These are phyloP conservation scores for Dictyostelium firmibasis DNA, from an alignment of 78 protist genomes.

Conservation along the genomic window DNA sequence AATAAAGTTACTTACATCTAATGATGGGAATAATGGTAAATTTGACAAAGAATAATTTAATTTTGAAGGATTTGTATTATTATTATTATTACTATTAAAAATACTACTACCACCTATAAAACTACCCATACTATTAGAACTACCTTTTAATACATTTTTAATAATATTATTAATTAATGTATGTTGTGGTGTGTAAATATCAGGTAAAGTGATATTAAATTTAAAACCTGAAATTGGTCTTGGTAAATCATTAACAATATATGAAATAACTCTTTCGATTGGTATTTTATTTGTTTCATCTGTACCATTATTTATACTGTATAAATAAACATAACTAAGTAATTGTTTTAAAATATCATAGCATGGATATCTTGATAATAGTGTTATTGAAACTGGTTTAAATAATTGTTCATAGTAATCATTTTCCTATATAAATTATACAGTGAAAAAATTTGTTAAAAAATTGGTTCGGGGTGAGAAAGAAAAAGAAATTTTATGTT, in stretches of 20 bases:
- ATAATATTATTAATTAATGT: background rate
- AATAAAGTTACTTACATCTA: slow-evolving; percentile 9
- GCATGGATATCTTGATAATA: slow-evolving; percentile 68
- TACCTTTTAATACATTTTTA: background rate
- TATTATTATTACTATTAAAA: background rate
- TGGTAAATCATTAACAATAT: slow-evolving; percentile 71
- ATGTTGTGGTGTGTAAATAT: background rate
- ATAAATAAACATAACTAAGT: slow-evolving; percentile 61
- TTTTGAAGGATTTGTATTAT: background rate
- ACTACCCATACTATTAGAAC: background rate
- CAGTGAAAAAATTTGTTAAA: too few relatives aligned
- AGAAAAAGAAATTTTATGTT: too few relatives aligned
- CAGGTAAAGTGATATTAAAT: slow-evolving; percentile 18
- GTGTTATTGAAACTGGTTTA: slow-evolving; percentile 71
- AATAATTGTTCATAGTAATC: slow-evolving; percentile 7
- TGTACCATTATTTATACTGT: background rate
- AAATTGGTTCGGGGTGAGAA: too few relatives aligned
- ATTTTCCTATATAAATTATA: background rate
- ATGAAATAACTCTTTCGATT: slow-evolving; percentile 70
- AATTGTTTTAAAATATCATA: slow-evolving; percentile 37
- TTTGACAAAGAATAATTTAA: slow-evolving; percentile 6
- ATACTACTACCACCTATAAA: background rate
- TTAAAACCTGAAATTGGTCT: slow-evolving; percentile 49
- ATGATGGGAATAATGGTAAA: slow-evolving; percentile 19
- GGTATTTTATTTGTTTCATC: slow-evolving; percentile 32